These are phyloP conservation scores for Haplosporangium gracile DNA, from an alignment of 192 early-diverging fungal species.

Conservation along the genomic window DNA sequence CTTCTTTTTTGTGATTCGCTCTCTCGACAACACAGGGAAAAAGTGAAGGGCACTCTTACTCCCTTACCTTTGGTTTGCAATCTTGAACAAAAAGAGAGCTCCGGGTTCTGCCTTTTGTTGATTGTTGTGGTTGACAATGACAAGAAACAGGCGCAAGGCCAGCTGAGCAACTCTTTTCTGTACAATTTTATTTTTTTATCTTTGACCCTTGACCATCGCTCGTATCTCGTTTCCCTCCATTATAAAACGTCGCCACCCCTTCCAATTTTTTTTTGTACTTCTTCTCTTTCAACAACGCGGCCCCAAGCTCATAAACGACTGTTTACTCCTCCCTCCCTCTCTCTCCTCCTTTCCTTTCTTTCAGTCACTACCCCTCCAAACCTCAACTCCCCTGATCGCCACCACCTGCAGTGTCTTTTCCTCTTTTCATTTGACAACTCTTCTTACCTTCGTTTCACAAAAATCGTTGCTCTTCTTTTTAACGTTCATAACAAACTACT, in stretches of 20 bases:
- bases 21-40: not conserved
- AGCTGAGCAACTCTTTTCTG: not conserved
- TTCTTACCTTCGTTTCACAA: not conserved
- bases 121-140: not conserved
- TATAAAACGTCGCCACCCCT: not conserved
- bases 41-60: no score
- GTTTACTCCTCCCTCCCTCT: slow-evolving; percentile 3
- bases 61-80: not conserved
- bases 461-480: not conserved
- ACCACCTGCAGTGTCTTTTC: slow-evolving; percentile 8
- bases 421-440: not conserved
- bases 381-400: not conserved
- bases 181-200: not conserved
- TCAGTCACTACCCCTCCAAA: not conserved
- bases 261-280: not conserved
- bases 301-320: slow-evolving; percentile 1
- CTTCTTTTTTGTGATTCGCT: not conserved
- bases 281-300: slow-evolving; percentile 22
- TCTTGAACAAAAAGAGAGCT: not conserved
- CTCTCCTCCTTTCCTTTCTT: not conserved
- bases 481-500: not conserved
- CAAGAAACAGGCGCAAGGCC: not conserved
- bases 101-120: slow-evolving; percentile 10
- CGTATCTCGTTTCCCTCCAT: not conserved
- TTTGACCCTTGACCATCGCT: not conserved